phyloP scores from a whole-genome alignment of 2,329 filamentous ascomycete species.

The Hypoxylon sp. region DNA sequence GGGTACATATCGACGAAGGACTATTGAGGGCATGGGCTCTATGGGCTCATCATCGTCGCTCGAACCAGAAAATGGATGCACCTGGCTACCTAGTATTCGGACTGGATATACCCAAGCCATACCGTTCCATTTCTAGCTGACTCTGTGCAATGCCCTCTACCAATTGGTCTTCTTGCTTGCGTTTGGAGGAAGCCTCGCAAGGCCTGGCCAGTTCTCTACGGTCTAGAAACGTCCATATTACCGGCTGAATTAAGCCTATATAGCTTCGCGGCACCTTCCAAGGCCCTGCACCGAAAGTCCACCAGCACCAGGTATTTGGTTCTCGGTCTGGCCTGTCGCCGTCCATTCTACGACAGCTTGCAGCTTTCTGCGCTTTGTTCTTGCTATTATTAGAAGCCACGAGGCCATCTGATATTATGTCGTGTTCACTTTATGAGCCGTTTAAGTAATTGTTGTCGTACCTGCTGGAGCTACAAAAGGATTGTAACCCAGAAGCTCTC shows the following conservation, averaged over 20 bases:
- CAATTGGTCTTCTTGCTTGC: conserved; percentile 13
- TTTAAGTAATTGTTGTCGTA: not conserved
- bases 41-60: not conserved
- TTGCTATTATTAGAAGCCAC: conserved; percentile 38
- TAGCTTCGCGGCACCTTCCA: conserved; percentile 15
- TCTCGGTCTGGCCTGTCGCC: conserved; percentile 14
- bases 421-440: not conserved
- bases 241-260: conserved; percentile 38
- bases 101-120: not conserved
- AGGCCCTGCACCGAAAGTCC: conserved; percentile 14
- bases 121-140: conserved; percentile 16
- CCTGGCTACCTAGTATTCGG: conserved; percentile 2
- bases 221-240: conserved; percentile 33
- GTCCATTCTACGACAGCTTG: conserved; percentile 11
- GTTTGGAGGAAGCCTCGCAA: conserved; percentile 22
- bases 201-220: conserved; percentile 21
- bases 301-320: conserved; percentile 25
- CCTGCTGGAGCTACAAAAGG: conserved; percentile 27
- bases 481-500: not conserved
- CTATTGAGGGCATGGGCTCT: not conserved
- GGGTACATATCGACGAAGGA: not conserved
- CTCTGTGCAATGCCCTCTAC: conserved; percentile 1
- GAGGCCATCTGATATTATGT: conserved; percentile 21
- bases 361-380: conserved; percentile 4
- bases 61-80: conserved; percentile 8